phyloP scores from a whole-genome alignment of 1,284 basidiomycete species.

The Golubevia pallescens region DNA sequence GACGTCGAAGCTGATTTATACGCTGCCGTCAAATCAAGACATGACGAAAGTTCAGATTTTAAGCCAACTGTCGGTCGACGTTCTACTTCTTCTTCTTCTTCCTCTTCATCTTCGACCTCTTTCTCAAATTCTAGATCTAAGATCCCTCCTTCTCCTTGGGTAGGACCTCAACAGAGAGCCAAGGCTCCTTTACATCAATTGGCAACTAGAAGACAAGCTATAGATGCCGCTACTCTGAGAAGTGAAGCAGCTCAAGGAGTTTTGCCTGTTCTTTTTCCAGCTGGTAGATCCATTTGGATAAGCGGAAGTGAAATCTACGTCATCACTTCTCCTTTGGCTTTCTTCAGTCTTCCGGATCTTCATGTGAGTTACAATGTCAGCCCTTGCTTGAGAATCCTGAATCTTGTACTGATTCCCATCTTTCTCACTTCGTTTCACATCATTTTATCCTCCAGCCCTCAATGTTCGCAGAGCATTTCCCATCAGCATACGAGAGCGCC shows the following conservation, averaged over 20 bases:
- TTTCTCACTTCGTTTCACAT: too few relatives aligned
- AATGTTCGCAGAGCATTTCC: constrained; percentile 58
- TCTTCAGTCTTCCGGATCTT: constrained; percentile 56
- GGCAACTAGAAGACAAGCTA: constrained; percentile 36
- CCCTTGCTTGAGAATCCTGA: too few relatives aligned
- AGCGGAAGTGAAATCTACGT: constrained; percentile 35
- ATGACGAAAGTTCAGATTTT: constrained; percentile 14
- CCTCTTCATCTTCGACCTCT: too few relatives aligned
- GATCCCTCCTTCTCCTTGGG: constrained; percentile 49
- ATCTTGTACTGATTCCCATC: too few relatives aligned
- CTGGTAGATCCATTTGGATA: constrained; percentile 50
- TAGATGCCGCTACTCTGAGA: constrained; percentile 46
- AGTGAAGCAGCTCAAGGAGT: constrained; percentile 48
- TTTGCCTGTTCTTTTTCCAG: constrained; percentile 33
- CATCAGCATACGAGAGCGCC: constrained; percentile 56
- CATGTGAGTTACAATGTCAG: constrained; percentile 2
- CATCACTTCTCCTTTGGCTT: constrained; percentile 42
- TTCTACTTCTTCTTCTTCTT: too few relatives aligned
- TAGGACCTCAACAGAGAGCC: constrained; percentile 30
- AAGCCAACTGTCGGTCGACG: too few relatives aligned
- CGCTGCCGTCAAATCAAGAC: constrained; percentile 40
- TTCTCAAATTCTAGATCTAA: neutral
- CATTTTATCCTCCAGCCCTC: constrained; percentile 12
- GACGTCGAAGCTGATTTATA: constrained; percentile 60
- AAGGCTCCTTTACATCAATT: constrained; percentile 46